Conservation (phyloP, 495 filamentous ascomycete genomes). For the Xylaria telfairii region DNA sequence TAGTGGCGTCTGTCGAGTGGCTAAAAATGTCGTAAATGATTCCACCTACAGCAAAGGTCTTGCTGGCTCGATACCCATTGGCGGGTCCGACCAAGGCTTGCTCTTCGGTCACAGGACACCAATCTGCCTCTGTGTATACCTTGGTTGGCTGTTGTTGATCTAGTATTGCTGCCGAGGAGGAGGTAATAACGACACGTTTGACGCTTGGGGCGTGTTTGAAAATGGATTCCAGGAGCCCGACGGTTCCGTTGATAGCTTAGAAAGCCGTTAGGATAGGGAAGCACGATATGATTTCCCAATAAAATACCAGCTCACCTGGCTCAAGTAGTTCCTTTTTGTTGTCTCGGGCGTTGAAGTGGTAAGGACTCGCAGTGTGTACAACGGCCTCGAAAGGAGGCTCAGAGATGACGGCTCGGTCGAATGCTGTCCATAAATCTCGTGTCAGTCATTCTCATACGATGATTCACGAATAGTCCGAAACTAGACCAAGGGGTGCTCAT, state of each 20-base stretch:
- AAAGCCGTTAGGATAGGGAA: neutral
- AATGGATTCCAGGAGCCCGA: slow-evolving; percentile 47
- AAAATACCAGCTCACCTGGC: neutral
- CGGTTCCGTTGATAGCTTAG: slow-evolving; percentile 50
- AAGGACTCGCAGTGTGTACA: slow-evolving; percentile 54
- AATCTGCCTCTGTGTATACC: slow-evolving; percentile 48
- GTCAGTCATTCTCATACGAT: neutral
- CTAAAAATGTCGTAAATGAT: neutral
- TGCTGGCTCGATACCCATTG: slow-evolving; percentile 45
- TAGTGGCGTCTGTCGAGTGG: neutral
- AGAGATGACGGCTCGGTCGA: slow-evolving; percentile 36
- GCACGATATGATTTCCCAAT: neutral
- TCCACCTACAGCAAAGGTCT: slow-evolving; percentile 24
- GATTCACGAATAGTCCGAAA: neutral
- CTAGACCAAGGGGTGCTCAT: neutral
- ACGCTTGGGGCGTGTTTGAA: slow-evolving; percentile 41
- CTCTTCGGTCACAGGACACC: slow-evolving; percentile 48
- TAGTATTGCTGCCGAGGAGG: slow-evolving; percentile 50
- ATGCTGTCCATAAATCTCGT: neutral
- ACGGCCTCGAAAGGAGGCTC: slow-evolving; percentile 45
- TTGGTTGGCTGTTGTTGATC: slow-evolving; percentile 42
- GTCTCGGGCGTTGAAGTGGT: slow-evolving; percentile 44
- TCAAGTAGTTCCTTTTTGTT: slow-evolving; percentile 25
- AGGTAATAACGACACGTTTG: slow-evolving; percentile 53
- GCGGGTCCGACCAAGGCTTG: slow-evolving; percentile 33